Evolutionary conservation across 1,284 basidiomycete genomes (phyloP).

Genomic region (Testicularia cyperi): DNA sequence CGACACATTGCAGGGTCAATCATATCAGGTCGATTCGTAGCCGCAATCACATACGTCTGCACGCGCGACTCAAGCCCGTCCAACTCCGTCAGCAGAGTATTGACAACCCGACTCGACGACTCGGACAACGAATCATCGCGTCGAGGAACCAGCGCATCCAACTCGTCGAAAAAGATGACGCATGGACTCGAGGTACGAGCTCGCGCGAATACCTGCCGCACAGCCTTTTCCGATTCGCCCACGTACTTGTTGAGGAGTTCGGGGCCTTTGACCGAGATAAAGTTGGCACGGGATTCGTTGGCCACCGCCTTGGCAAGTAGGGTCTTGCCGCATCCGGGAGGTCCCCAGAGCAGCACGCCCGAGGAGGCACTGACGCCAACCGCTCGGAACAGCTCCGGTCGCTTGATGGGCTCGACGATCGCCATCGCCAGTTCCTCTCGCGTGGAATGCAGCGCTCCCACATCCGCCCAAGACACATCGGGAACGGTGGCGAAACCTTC

Average conservation of each 20-base stretch:
- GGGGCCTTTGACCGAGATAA: conserved; percentile 95
- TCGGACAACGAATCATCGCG: conserved; percentile 89
- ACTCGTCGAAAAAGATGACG: conserved; percentile 92
- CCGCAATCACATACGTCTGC: conserved; percentile 93
- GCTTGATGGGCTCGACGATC: conserved; percentile 88
- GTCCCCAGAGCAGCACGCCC: conserved; percentile 95
- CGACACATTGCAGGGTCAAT: conserved; percentile 98
- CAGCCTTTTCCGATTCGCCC: conserved; percentile 92
- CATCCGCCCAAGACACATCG: conserved; percentile 89
- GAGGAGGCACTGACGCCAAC: conserved; percentile 75
- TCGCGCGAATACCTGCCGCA: conserved; percentile 86
- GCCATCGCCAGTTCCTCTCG: conserved; percentile 94
- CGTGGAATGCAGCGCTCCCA: conserved; percentile 84
- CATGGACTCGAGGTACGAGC: conserved; percentile 85
- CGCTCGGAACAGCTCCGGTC: conserved; percentile 81
- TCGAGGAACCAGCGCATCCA: conserved; percentile 91
- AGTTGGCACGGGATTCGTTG: conserved; percentile 89
- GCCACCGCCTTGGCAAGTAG: conserved; percentile 94
- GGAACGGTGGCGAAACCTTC: conserved; percentile 97
- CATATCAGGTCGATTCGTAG: conserved; percentile 98
- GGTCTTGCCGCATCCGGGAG: conserved; percentile 96
- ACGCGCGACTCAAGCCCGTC: conserved; percentile 83
- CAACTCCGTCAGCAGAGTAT: conserved; percentile 92
- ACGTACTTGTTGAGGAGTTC: conserved; percentile 96
- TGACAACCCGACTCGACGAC: conserved; percentile 93